Evolutionary conservation across 2,329 filamentous ascomycete genomes (phyloP).

Genomic region (Apiospora saccharicola): DNA sequence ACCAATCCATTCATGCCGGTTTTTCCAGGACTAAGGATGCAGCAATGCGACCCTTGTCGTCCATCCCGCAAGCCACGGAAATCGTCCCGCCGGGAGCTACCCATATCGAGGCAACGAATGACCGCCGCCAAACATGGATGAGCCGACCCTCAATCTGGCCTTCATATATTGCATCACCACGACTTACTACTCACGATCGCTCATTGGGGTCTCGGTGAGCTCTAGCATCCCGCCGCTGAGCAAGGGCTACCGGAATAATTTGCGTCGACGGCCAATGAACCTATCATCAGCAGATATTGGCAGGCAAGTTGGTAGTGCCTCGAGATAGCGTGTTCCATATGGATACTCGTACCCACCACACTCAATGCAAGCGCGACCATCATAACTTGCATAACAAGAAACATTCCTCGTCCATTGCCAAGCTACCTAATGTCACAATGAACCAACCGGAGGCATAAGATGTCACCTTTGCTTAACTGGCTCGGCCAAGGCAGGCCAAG

Average conservation of each 20-base stretch:
- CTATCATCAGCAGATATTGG: too few relatives aligned
- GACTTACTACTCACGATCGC: too few relatives aligned
- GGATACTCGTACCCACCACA: background rate
- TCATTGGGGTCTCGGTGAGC: too few relatives aligned
- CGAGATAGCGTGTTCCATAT: background rate
- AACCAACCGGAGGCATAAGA: background rate
- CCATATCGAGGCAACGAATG: background rate
- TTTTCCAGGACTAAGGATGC: background rate
- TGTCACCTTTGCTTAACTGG: background rate
- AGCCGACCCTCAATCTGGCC: too few relatives aligned
- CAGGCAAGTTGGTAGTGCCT: background rate
- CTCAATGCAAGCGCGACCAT: background rate
- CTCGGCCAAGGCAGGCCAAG: slow-evolving; percentile 1
- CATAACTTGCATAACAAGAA: background rate
- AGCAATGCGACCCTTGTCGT: background rate
- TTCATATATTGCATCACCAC: too few relatives aligned
- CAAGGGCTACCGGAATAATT: background rate
- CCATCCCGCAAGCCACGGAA: background rate
- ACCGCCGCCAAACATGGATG: background rate
- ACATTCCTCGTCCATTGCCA: background rate
- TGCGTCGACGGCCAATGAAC: background rate
- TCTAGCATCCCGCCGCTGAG: too few relatives aligned
- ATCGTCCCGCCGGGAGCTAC: background rate
- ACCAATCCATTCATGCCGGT: background rate
- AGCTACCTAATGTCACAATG: background rate